Base-by-base conservation (phyloP, 495 filamentous ascomycete species). In the Neurospora hispaniola region DNA sequence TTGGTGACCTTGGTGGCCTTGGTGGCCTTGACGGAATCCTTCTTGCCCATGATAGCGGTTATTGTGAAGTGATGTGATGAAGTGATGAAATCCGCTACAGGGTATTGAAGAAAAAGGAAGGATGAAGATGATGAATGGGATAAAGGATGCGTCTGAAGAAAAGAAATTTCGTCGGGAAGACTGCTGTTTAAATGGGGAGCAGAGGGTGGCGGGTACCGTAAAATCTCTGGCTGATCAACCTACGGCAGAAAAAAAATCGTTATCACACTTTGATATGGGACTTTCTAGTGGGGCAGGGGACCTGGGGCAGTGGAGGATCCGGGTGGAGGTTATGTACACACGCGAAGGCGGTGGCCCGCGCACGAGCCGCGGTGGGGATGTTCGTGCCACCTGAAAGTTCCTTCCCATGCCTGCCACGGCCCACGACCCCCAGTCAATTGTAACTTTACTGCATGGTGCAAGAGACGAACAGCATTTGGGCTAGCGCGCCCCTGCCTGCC, bases 31-130 rank as follows among this genome's bases (percentile, higher is more conserved):
- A 79, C 76, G 73, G 85, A 82, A 80, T 87, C 87, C 59, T 83
- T 78, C 82, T 89, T 89, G 80, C 83, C 87, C 88, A 90, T 90
- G 79, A 78, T 83, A 62, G 72, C 70, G 54, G 59, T 74, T 70
- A 69, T 16, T 72, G 71, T 70, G 71, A 74, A 27, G 74, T 42
- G 59, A 73, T 40, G 42, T 75, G 75, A 38, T 71, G 73, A 73
- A 72, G 73, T 76, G 54, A 41, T 31, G 43, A 71, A 75, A 10
- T 48, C 43, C 43, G 43, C 43, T 69, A 46, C 75, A 31, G 43
- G 44, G 69, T 72, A 72, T 77, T 76, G 69, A 71, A 71, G 40
- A 59, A 76, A 73, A 69, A 73, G 69, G 71, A 73, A 75, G 73
- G 76, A 77, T 77, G 73, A 72, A 70, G 41, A 68, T 35, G 69